A percentile compares a stretch with the other conserved stretches of the same genome.
Conservation (phyloP, 305 asterid genomes). For the Striga hermonthica region DNA sequence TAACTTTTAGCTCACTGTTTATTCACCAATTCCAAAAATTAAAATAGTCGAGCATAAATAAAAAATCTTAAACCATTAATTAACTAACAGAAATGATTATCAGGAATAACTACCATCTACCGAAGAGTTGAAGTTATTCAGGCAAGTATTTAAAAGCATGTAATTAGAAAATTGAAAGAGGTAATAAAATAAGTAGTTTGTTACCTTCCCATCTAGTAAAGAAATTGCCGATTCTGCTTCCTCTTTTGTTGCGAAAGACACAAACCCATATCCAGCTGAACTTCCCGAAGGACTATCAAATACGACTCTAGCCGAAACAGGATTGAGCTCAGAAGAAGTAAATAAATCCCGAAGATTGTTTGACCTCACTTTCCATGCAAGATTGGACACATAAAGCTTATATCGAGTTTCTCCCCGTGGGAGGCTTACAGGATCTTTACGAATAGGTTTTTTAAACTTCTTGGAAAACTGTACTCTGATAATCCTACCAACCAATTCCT, state of each 20-base stretch:
- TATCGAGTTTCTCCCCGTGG: conserved; percentile 48
- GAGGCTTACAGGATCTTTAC: conserved; percentile 34
- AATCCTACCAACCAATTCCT: conserved; percentile 75
- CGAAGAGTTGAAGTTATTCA: conserved; percentile 7
- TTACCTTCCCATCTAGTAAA: conserved; percentile 70
- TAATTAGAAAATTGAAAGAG: not conserved
- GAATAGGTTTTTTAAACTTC: conserved; percentile 67
- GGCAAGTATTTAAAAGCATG: conserved; percentile 17
- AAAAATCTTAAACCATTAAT: conserved; percentile 3
- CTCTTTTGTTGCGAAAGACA: conserved; percentile 73
- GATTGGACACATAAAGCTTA: conserved; percentile 74
- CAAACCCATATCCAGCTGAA: conserved; percentile 88
- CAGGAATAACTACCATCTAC: conserved; percentile 8
- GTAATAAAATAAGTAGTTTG: conserved; percentile 20
- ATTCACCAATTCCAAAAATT: not conserved
- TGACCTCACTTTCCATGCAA: conserved; percentile 88
- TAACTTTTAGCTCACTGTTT: too few relatives aligned
- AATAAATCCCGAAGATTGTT: conserved; percentile 69
- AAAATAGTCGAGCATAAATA: not conserved
- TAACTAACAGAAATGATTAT: not conserved
- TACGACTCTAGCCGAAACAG: conserved; percentile 66
- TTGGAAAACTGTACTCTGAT: conserved; percentile 67
- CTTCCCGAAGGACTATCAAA: conserved; percentile 68
- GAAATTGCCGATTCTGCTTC: conserved; percentile 81
- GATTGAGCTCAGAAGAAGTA: conserved; percentile 52